Conservation (phyloP, 2,329 filamentous ascomycete species). For the Pyrenochaeta sp. region DNA sequence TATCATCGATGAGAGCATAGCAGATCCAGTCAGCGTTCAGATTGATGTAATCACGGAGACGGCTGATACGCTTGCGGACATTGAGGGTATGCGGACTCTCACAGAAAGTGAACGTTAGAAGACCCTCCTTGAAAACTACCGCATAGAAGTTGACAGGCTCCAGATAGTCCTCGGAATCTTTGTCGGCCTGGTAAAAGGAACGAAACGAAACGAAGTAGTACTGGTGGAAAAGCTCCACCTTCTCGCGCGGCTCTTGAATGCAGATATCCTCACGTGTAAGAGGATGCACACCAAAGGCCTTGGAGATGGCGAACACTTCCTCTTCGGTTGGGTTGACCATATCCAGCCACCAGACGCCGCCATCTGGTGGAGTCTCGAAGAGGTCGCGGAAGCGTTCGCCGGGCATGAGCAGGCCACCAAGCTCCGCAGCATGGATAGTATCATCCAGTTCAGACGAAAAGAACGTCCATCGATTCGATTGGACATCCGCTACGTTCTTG, state of each 20-base stretch:
- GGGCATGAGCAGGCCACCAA: slow-evolving; percentile 87
- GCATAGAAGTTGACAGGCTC: slow-evolving; percentile 97
- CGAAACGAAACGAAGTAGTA: slow-evolving; percentile 99
- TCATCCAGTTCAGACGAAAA: slow-evolving; percentile 96
- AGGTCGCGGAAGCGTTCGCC: slow-evolving; percentile 90
- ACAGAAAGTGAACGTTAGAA: slow-evolving; percentile 92
- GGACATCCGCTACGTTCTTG: slow-evolving; percentile 54
- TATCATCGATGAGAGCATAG: slow-evolving; percentile 98
- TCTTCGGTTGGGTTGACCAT: slow-evolving; percentile 89
- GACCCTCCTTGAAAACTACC: slow-evolving; percentile 93
- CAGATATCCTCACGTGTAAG: slow-evolving; percentile 96
- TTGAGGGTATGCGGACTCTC: slow-evolving; percentile 87
- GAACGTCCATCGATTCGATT: slow-evolving; percentile 86
- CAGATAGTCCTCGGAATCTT: slow-evolving; percentile 81
- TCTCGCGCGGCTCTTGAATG: slow-evolving; percentile 94
- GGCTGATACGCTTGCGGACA: slow-evolving; percentile 89
- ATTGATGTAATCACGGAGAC: slow-evolving; percentile 92
- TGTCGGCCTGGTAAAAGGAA: slow-evolving; percentile 86
- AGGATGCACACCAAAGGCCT: slow-evolving; percentile 94
- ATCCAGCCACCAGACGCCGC: slow-evolving; percentile 99
- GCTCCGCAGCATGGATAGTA: slow-evolving; percentile 87
- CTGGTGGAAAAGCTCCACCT: slow-evolving; percentile 95
- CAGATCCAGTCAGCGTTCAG: slow-evolving; percentile 98
- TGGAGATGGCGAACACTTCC: slow-evolving; percentile 86
- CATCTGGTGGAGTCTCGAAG: slow-evolving; percentile 73